These are phyloP conservation scores for Stagonosporopsis rhizophila DNA, from an alignment of 2,329 filamentous ascomycete species.

Conservation along the genomic window DNA sequence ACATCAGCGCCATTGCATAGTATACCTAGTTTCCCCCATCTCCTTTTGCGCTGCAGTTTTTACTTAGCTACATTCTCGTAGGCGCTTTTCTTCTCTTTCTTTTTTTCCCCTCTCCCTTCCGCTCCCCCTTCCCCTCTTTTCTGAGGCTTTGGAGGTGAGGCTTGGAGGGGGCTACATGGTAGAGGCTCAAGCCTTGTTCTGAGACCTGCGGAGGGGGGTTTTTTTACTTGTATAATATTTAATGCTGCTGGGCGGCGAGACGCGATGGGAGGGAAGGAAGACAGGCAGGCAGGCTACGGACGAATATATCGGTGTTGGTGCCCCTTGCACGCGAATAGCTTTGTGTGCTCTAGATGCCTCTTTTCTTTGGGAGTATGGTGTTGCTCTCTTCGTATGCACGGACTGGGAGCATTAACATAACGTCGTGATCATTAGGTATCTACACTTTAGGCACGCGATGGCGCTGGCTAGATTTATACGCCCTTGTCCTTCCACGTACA, in stretches of 20 bases:
- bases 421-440: not conserved
- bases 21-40: not conserved
- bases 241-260: slow-evolving; percentile 32
- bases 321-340: not conserved
- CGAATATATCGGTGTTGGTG: not conserved
- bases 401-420: no score
- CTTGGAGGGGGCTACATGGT: no score
- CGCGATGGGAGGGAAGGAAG: not conserved
- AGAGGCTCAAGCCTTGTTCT: no score
- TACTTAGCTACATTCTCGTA: slow-evolving; percentile 3
- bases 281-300: not conserved
- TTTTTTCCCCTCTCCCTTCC: slow-evolving; percentile 19
- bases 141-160: slow-evolving; percentile 7
- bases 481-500: no score
- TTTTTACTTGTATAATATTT: slow-evolving; percentile 36
- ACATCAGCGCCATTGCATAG: slow-evolving; percentile 16
- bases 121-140: not conserved
- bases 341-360: no score
- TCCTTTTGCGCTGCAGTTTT: not conserved
- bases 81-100: slow-evolving; percentile 4
- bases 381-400: no score
- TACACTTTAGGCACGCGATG: no score
- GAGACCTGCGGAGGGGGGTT: not conserved
- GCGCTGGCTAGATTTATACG: not conserved
- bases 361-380: no score